Base-by-base conservation (phyloP, 1,284 basidiomycete genomes). In the Moesziomyces globuligerus region DNA sequence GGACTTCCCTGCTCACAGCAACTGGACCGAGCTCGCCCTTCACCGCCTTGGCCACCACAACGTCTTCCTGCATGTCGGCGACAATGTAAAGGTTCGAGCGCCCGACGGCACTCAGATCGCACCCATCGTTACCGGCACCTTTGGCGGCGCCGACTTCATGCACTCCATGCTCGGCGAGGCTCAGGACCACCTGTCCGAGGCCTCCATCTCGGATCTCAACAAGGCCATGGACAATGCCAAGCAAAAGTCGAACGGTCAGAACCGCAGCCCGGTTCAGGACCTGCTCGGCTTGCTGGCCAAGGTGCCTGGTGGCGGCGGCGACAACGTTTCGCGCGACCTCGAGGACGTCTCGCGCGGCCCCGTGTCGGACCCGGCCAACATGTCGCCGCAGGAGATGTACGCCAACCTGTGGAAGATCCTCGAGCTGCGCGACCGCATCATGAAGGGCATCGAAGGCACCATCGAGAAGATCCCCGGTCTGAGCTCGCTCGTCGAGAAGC, bases 51-150 rank as follows among this genome's bases (percentile, higher is more conserved):
- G 93, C 0, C 85, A 93, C 78, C 78, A 84, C 2, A 84, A 93
- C 43, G 90, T 96, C 3, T 97, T 96, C 84, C 83, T 88, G n/a
- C 93, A 97, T 77, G 91, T 96, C 32, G 94, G 94, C 11, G 89
- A 91, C 68, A 87, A 90, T 57, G 58, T 90, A 40, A 86, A 89
- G 42, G 85, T 96, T 24, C 89, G 89, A 56, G 89, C 91, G 23
- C 91, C 89, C 0, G 88, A 89, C 61, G 92, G 93, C 4, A 86
- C 87, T 64, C 85, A 85, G 81, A 91, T 93, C 23, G 88, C 90
- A 3, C 93, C 92, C 0, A 86, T 95, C 44, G 90, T 95, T 11
- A 95, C 93, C 3, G 93, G 90, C 8, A 91, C 92, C 0, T 95
- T 95, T 74, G 93, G 93, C 13, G 89, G 89, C 1, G 89, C 87